Percentiles rank a stretch among this genome's conserved stretches.
Conservation (phyloP, 2,329 filamentous ascomycete genomes). For the Magnaporthales sp. region DNA sequence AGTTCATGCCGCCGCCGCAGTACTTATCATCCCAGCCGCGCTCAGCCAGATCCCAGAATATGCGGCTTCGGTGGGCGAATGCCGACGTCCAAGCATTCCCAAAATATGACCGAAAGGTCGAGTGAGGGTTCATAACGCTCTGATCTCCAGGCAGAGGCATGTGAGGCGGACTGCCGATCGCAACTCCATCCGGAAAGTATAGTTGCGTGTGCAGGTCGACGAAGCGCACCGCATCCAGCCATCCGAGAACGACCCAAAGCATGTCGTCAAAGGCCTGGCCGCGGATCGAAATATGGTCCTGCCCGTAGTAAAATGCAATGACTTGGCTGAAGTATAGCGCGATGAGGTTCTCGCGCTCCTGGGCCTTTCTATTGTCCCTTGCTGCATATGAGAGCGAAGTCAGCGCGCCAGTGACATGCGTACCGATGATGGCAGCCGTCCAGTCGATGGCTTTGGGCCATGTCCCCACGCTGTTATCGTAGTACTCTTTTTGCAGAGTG, state of each 20-base stretch:
- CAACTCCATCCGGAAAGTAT: conserved; percentile 38
- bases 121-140: conserved; percentile 22
- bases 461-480: conserved; percentile 65
- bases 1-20: conserved; percentile 83
- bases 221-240: conserved; percentile 77
- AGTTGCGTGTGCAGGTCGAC: conserved; percentile 58
- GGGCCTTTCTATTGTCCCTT: conserved; percentile 23
- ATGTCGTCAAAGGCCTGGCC: conserved; percentile 84
- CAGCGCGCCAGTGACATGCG: conserved; percentile 66
- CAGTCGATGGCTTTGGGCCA: conserved; percentile 89
- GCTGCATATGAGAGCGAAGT: conserved; percentile 58
- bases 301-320: conserved; percentile 74
- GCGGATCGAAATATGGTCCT: conserved; percentile 67
- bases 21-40: conserved; percentile 74
- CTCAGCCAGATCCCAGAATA: conserved; percentile 78
- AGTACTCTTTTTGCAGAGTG: conserved; percentile 72
- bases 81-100: conserved; percentile 65
- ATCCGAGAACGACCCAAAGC: conserved; percentile 88
- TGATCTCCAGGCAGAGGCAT: conserved; percentile 17
- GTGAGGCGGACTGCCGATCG: background rate
- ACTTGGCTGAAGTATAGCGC: conserved; percentile 74
- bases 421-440: conserved; percentile 80
- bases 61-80: conserved; percentile 72
- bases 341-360: conserved; percentile 62
- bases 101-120: conserved; percentile 49